Percentiles rank a stretch among this genome's conserved stretches.
Conservation (phyloP, 805 yeast genomes). For the Lipomyces yamanashiensis region DNA sequence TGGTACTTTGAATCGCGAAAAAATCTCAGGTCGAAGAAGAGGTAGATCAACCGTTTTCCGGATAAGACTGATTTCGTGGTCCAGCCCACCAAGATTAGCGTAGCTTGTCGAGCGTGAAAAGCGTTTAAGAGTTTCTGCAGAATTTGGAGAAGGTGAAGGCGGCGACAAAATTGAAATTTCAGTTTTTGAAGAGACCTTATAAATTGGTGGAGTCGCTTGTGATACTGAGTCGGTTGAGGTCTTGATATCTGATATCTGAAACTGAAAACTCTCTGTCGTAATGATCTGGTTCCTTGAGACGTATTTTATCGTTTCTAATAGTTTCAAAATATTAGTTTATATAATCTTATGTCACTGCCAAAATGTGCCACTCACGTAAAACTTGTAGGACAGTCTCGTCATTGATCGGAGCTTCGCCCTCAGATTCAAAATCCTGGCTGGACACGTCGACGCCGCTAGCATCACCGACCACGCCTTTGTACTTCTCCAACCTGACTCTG, state of each 20-base stretch:
- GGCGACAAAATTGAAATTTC: constrained; percentile 16
- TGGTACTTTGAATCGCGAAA: constrained; percentile 80
- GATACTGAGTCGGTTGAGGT: constrained; percentile 20
- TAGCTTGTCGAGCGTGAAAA: constrained; percentile 43
- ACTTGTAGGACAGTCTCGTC: constrained; percentile 5
- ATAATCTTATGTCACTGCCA: neutral
- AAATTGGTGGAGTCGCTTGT: constrained; percentile 6
- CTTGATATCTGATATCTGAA: constrained; percentile 39
- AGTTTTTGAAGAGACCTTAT: constrained; percentile 17
- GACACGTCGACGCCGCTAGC: constrained; percentile 50
- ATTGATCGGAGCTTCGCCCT: constrained; percentile 24
- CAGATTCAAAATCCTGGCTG: constrained; percentile 35
- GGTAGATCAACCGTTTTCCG: constrained; percentile 79
- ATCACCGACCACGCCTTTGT: constrained; percentile 54
- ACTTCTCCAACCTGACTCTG: constrained; percentile 54
- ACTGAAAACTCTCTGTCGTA: constrained; percentile 57
- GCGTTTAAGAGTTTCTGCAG: neutral
- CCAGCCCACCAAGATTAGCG: constrained; percentile 75
- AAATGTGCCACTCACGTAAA: constrained; percentile 1
- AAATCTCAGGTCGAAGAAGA: constrained; percentile 72
- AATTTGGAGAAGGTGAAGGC: neutral
- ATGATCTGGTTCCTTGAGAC: constrained; percentile 55
- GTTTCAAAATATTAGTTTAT: constrained; percentile 40
- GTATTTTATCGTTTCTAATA: constrained; percentile 48
- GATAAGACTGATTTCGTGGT: constrained; percentile 62